Base-by-base conservation (phyloP, 2,329 filamentous ascomycete genomes). In the Talaromyces sp. region DNA sequence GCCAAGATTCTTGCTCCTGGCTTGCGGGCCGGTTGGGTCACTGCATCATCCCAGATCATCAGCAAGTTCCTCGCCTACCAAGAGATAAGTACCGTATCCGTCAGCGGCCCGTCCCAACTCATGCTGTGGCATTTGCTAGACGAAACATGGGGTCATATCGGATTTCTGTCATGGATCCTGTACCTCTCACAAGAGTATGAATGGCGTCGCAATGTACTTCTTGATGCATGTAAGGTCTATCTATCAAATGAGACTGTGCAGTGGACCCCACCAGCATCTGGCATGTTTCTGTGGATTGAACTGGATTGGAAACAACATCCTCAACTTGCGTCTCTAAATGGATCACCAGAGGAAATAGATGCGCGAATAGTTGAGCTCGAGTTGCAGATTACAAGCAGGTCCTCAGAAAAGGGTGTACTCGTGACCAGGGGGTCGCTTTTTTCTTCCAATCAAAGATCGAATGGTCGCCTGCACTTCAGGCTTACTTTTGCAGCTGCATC, bases 1-100 rank as follows among this genome's bases (percentile, higher is more conserved):
- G 95, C 90, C 70, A 97, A 97, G 78, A 96, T 91, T 0, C 84
- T 96, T 18, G 92, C 92, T 0, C 93, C 93, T 0, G 93, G 93
- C 1, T 96, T 91, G 71, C 87, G 93, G 25, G 80, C 96, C 1
- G 93, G 93, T 42, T 97, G 92, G 91, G 88, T 96, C 67, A 96
- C 93, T 0, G 88, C 90, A 0, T 89, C 96, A 70, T 91, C 92
- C 1, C 86, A 80, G 0, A 79, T 96, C 52, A 82, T 92, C 54
- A 90, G 96, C 75, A 86, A 89, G 7, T 48, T 59, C 28, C 25
- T 21, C 9, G 16, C 31, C 12, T 48, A 35, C 11, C 37, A 48
- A 25, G 44, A 48, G 7, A 16, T 33, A 25, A 35, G 23, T 18
- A 18, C 33, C 16, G 7, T 35, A 5, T 25, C 40, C 14, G 18